Conservation (phyloP, 495 filamentous ascomycete species). For the Tuber brumale region DNA sequence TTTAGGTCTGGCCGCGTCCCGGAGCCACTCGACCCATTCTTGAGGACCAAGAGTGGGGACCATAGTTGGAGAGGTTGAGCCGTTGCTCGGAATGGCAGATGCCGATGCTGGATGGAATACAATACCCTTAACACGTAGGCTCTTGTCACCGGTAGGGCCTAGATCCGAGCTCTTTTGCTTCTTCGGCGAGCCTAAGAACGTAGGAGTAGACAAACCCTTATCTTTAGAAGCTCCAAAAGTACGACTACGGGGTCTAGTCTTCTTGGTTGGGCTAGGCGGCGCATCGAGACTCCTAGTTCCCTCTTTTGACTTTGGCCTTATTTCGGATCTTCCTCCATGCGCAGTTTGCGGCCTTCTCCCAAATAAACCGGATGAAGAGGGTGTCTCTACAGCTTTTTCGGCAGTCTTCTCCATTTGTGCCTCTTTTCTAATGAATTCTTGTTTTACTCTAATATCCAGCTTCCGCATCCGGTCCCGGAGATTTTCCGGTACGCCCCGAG, state of each 20-base stretch:
- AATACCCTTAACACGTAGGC: constrained; percentile 46
- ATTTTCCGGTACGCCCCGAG: constrained; percentile 62
- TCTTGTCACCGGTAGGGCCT: constrained; percentile 48
- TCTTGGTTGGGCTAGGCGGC: constrained; percentile 49
- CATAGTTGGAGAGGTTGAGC: constrained; percentile 45
- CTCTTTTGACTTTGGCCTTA: constrained; percentile 44
- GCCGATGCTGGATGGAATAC: constrained; percentile 45
- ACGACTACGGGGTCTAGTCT: constrained; percentile 45
- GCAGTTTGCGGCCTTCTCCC: constrained; percentile 64
- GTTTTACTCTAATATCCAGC: constrained; percentile 81
- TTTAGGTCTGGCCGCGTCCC: constrained; percentile 48
- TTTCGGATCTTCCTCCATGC: constrained; percentile 56
- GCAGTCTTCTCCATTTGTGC: constrained; percentile 46
- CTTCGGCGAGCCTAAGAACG: constrained; percentile 35
- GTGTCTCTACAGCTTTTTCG: constrained; percentile 44
- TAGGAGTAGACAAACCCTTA: constrained; percentile 49
- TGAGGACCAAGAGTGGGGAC: constrained; percentile 43
- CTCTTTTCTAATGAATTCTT: constrained; percentile 87
- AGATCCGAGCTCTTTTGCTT: constrained; percentile 56
- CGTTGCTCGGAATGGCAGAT: constrained; percentile 34
- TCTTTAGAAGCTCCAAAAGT: constrained; percentile 46
- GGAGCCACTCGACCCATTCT: constrained; percentile 41
- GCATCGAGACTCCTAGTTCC: constrained; percentile 20
- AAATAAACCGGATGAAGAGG: constrained; percentile 45
- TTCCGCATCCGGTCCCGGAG: constrained; percentile 90